Percentiles rank a stretch among this genome's conserved stretches.
Conservation (phyloP, 2,329 filamentous ascomycete genomes). For the Coniochaeta prunicola region DNA sequence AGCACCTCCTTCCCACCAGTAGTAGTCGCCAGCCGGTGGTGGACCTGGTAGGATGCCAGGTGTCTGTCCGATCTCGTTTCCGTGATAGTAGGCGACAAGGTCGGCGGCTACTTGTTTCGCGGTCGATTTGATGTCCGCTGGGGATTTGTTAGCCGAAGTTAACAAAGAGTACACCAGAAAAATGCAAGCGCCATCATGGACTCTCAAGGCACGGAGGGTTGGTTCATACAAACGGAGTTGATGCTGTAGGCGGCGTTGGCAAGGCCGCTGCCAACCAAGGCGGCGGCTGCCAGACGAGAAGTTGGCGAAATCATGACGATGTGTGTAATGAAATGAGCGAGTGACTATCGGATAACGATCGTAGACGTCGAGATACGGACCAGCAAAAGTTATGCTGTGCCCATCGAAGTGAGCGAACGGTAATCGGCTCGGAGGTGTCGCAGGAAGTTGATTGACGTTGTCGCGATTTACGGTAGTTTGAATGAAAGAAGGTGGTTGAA, state of each 20-base stretch:
- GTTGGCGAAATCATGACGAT: conserved; percentile 1
- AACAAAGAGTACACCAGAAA: neutral
- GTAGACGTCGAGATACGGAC: neutral
- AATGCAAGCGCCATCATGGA: neutral
- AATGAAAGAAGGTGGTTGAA: neutral
- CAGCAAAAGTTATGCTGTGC: neutral
- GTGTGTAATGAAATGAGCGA: neutral
- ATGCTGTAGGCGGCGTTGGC: conserved; percentile 2
- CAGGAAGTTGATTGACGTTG: neutral
- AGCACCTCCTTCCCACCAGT: conserved; percentile 69
- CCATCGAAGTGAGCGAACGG: neutral
- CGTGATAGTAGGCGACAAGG: conserved; percentile 17
- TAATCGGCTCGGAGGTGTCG: neutral
- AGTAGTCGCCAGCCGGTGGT: conserved; percentile 49
- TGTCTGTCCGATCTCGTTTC: conserved; percentile 34
- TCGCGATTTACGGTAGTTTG: neutral
- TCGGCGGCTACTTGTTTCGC: conserved; percentile 16
- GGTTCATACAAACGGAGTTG: neutral
- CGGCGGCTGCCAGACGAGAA: neutral
- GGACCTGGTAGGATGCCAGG: conserved; percentile 52
- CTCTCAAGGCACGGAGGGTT: neutral
- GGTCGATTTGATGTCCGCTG: conserved; percentile 15
- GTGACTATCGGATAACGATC: neutral
- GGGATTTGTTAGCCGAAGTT: neutral
- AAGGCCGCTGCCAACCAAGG: neutral